phyloP scores from a whole-genome alignment of 495 filamentous ascomycete genomes.

The Hypoxylon rickii region DNA sequence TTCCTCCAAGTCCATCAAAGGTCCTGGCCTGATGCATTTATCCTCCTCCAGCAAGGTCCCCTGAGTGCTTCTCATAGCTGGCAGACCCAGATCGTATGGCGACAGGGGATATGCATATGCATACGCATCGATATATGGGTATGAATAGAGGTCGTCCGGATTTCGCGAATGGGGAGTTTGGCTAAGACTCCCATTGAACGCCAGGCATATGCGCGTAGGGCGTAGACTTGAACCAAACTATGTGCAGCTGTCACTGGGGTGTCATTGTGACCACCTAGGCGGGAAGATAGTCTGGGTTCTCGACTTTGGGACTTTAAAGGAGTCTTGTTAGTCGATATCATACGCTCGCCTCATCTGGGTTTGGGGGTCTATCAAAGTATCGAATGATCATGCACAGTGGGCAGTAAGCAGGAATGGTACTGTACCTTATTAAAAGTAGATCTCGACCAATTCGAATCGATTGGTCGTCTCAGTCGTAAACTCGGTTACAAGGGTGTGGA shows the following conservation, averaged over 20 bases:
- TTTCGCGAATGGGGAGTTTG: slow-evolving; percentile 31
- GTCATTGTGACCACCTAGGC: slow-evolving; percentile 11
- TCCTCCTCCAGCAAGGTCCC: slow-evolving; percentile 33
- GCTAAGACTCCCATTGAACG: slow-evolving; percentile 40
- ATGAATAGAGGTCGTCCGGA: slow-evolving; percentile 33
- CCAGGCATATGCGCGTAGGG: slow-evolving; percentile 7
- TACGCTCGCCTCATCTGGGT: slow-evolving; percentile 24
- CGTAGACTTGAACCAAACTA: no score
- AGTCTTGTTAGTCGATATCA: slow-evolving; percentile 22
- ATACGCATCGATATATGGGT: slow-evolving; percentile 39
- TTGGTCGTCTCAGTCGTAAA: slow-evolving; percentile 5
- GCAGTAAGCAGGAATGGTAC: slow-evolving; percentile 16
- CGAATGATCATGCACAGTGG: slow-evolving; percentile 37
- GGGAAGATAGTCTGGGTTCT: slow-evolving; percentile 4
- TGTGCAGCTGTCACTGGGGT: slow-evolving; percentile 13
- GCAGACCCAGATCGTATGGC: slow-evolving; percentile 28
- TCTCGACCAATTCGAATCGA: slow-evolving; percentile 7
- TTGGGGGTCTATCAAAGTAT: slow-evolving; percentile 20
- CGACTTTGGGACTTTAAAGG: slow-evolving; percentile 10
- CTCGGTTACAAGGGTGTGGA: background rate
- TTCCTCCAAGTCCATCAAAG: slow-evolving; percentile 28
- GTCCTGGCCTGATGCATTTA: slow-evolving; percentile 23
- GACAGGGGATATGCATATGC: slow-evolving; percentile 19
- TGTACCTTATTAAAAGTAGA: slow-evolving; percentile 25
- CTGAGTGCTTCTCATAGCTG: slow-evolving; percentile 37